Evolutionary conservation across 306 rosid species (phyloP).

Genomic region (Prunus mume): DNA sequence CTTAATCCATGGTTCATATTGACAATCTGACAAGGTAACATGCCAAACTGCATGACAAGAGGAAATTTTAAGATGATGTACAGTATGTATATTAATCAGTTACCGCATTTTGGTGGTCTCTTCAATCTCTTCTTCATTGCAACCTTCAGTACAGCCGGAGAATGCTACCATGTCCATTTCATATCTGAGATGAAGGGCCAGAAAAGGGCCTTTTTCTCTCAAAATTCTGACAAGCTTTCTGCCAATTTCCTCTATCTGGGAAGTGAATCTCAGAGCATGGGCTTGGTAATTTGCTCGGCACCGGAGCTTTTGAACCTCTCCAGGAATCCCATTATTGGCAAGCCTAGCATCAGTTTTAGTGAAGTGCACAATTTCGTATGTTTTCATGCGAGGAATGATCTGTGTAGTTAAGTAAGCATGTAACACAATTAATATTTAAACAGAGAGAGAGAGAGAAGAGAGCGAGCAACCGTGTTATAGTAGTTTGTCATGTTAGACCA

Average conservation of each 20-base stretch:
- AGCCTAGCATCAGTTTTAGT: slow-evolving; percentile 62
- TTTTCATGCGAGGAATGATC: slow-evolving; percentile 61
- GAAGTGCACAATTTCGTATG: slow-evolving; percentile 57
- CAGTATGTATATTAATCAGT: background rate
- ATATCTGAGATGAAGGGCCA: slow-evolving; percentile 80
- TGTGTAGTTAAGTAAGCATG: background rate
- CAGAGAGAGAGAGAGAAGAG: background rate
- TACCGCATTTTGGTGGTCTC: slow-evolving; percentile 71
- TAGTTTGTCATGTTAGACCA: slow-evolving; percentile 86
- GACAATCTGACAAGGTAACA: too few species aligned
- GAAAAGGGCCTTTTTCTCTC: slow-evolving; percentile 66
- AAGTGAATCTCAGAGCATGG: slow-evolving; percentile 55
- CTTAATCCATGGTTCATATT: too few species aligned
- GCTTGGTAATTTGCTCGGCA: slow-evolving; percentile 60
- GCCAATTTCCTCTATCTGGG: slow-evolving; percentile 57
- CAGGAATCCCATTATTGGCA: slow-evolving; percentile 63
- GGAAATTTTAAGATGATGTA: too few species aligned
- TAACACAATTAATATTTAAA: background rate
- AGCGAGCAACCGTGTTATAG: slow-evolving; percentile 52
- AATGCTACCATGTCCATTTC: slow-evolving; percentile 89
- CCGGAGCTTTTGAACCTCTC: slow-evolving; percentile 59
- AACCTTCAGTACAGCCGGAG: slow-evolving; percentile 70
- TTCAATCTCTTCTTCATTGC: slow-evolving; percentile 53
- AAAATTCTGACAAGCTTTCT: slow-evolving; percentile 52
- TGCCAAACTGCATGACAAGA: too few species aligned